Base-by-base conservation (phyloP, 306 rosid genomes). In the Casuarina cunninghamiana region DNA sequence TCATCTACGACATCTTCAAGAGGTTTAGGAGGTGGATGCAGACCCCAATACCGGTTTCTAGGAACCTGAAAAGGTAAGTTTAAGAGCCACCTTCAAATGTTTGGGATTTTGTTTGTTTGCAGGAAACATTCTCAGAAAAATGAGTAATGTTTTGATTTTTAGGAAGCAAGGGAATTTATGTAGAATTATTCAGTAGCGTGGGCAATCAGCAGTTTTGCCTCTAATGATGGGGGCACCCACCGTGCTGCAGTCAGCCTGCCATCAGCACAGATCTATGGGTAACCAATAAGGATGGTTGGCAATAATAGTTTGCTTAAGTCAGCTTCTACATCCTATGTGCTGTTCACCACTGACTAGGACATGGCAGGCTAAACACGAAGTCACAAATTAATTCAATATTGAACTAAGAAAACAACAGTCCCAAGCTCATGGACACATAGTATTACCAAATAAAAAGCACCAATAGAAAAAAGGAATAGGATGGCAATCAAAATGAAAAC, bases 1-100 rank as follows among this genome's bases (percentile, higher is more conserved):
- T 91, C 96, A 85, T 91, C 98, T 51, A 95, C 89, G 74, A 95
- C 97, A 84, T 92, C 97, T 91, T 92, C 98, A 83, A 95, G 92
- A 78, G 97, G 97, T 41, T 92, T 90, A 46, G 98, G 98, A 50
- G 98, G 98, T 61, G 98, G 98, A 92, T 95, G 98, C 96, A 95
- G 87, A 83, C 97, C 97, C 98, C 98, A 95, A 84, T 95, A 95
- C 54, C 97, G 88, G 78, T 91, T 92, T 87, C 98, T 88, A 72
- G 98, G 97, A 87, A 92, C 97, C 98, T 95, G 86, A 82, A 87
- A 83, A 80, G 75, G 68, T 46, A 81, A 86, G 80, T 81, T 82
- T 87, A 87, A 82, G 81, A 73, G 57, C 74, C 78, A 83, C 71
- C 78, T 79, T 78, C 77, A 83, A 80, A 80, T 80, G 63, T 71